A percentile compares a stretch with the other conserved stretches of the same genome.
Evolutionary conservation across 2,329 filamentous ascomycete species (phyloP).

Genomic region (Hymenoscyphus salicellus): DNA sequence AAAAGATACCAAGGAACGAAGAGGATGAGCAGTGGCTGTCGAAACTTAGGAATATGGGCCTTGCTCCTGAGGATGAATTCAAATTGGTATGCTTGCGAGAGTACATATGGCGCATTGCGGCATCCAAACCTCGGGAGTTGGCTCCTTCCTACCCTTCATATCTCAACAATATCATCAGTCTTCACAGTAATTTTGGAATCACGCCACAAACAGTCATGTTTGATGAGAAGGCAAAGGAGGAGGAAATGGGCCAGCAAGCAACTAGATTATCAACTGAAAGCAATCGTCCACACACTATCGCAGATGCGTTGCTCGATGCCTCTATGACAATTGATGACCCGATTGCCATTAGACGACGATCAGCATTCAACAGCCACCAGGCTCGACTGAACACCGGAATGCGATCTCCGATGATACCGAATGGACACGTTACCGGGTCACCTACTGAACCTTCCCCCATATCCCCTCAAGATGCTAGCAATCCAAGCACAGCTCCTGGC

Average conservation of each 20-base stretch:
- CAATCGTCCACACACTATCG: slow-evolving; percentile 65
- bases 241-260: slow-evolving; percentile 38
- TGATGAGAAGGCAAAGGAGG: slow-evolving; percentile 66
- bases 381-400: slow-evolving; percentile 41
- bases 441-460: slow-evolving; percentile 19
- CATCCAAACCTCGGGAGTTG: slow-evolving; percentile 51
- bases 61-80: slow-evolving; percentile 78
- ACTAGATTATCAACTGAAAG: slow-evolving; percentile 38
- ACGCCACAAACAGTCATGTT: slow-evolving; percentile 90
- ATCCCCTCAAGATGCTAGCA: slow-evolving; percentile 26
- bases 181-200: slow-evolving; percentile 68
- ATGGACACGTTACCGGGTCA: slow-evolving; percentile 21
- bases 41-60: slow-evolving; percentile 78
- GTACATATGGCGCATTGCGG: slow-evolving; percentile 84
- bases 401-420: slow-evolving; percentile 18
- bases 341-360: slow-evolving; percentile 51
- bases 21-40: slow-evolving; percentile 94
- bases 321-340: slow-evolving; percentile 81
- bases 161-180: slow-evolving; percentile 69
- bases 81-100: slow-evolving; percentile 84
- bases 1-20: slow-evolving; percentile 70
- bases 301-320: slow-evolving; percentile 86
- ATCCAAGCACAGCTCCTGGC: slow-evolving; percentile 13
- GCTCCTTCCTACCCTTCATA: slow-evolving; percentile 33
- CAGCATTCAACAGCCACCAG: slow-evolving; percentile 51